Base-by-base conservation (phyloP, 148 eudicot species). In the Hydrangea macrophylla region DNA sequence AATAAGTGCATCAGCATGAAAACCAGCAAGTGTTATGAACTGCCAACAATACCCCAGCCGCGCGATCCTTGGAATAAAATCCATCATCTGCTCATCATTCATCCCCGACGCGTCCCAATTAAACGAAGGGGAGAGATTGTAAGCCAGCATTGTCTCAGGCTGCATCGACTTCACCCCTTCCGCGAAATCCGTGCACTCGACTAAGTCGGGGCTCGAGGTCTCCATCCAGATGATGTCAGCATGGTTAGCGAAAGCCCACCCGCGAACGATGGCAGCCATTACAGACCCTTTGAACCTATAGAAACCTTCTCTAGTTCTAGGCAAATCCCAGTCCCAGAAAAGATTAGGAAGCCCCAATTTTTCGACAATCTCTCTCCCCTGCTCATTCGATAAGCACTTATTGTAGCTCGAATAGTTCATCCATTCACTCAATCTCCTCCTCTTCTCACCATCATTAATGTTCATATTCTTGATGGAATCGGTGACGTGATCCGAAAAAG, bases 71-170 rank as follows among this genome's bases (percentile, higher is more conserved):
- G 96, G 92, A 6, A 89, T 89, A 78, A 89, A 89, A 45, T 89
- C 92, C 83, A 56, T 74, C 90, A 83, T 89, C 57, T 89, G 92
- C 15, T 76, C 69, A 63, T 89, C 90, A 0, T 13, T 86, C 96
- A 89, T 89, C 1, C 88, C 88, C 0, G 96, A 81, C 0, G 96
- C 92, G n/a, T 89, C 96, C 96, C 96, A 89, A 67, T 89, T 87
- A 79, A 89, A 89, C 0, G 96, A 89, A 8, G 96, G 96, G 0
- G 96, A 89, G 0, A 89, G 75, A 67, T 89, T 89, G 64, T 87
- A 89, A 1, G 96, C 92, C 55, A 89, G 48, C 96, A 89, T 89
- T 2, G 63, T 81, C 69, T 89, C 90, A 0, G 92, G 96, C 5
- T 59, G 69, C 74, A 58, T 61, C 0, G 76, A 60, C 56, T 85